These are phyloP conservation scores for Globisporangium canariense DNA, from an alignment of 352 stramenopile species.

Conservation along the genomic window DNA sequence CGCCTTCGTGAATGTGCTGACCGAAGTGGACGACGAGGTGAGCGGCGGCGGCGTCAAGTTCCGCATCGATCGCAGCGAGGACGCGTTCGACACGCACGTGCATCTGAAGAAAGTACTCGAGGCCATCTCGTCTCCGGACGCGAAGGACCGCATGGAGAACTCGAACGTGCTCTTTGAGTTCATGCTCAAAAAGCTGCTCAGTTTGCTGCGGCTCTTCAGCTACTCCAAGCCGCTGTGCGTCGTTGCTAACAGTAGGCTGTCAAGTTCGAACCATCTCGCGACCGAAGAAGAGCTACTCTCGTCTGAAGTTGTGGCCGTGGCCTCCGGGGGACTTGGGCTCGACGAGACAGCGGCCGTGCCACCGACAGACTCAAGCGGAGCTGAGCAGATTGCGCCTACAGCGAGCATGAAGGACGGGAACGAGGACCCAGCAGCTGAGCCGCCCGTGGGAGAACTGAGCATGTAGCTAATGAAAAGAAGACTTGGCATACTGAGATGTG, in stretches of 20 bases:
- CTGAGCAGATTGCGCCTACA: background rate
- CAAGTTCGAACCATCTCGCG: background rate
- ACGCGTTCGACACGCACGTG: conserved; percentile 64
- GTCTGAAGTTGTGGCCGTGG: background rate
- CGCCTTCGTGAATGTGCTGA: conserved; percentile 56
- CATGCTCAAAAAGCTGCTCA: conserved; percentile 66
- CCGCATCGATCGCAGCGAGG: conserved; percentile 53
- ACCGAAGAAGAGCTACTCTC: conserved; percentile 5
- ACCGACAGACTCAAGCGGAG: background rate
- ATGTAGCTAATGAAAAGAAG: background rate
- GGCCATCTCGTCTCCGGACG: conserved; percentile 60
- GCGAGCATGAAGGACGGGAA: background rate
- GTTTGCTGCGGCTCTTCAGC: conserved; percentile 66
- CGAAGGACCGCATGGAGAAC: conserved; percentile 70
- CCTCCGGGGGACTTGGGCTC: conserved; percentile 2
- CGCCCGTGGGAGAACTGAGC: background rate
- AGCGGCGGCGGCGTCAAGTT: conserved; percentile 69
- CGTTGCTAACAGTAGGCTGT: background rate
- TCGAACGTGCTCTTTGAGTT: conserved; percentile 83
- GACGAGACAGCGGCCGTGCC: background rate
- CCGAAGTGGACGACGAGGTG: conserved; percentile 61
- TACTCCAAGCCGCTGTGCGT: conserved; percentile 51
- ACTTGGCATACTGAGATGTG: background rate
- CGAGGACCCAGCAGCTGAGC: conserved; percentile 2
- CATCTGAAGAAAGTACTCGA: conserved; percentile 63